A percentile compares a stretch with the other conserved stretches of the same genome.
Conservation (phyloP, 169 alveolate species). For the Plasmodium inui region DNA sequence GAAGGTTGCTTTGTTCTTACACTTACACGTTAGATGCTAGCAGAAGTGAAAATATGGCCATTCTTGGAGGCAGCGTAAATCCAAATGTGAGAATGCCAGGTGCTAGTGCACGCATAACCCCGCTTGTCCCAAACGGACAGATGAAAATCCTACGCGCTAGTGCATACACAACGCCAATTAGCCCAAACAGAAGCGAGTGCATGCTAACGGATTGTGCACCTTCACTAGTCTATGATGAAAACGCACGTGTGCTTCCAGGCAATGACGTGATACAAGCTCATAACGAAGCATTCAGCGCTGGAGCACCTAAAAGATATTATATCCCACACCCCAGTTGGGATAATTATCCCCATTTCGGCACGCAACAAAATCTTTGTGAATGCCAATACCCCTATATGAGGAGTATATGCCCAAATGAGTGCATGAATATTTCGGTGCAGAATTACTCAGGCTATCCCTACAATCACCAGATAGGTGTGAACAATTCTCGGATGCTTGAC, state of each 20-base stretch:
- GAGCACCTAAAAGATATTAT: not conserved
- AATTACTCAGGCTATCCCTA: constrained; percentile 1
- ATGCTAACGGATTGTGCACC: not conserved
- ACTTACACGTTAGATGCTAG: not conserved
- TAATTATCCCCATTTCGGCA: constrained; percentile 3
- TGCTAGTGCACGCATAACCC: not conserved
- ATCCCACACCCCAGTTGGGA: not conserved
- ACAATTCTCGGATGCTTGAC: not conserved
- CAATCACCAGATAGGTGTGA: not conserved
- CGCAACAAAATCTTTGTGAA: not conserved
- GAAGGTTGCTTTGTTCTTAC: not conserved
- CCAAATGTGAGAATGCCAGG: not conserved
- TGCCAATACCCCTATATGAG: not conserved
- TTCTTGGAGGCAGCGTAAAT: not conserved
- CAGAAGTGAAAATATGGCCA: not conserved
- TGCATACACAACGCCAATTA: not conserved
- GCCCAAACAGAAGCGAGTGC: not conserved
- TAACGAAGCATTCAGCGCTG: not conserved
- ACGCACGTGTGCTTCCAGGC: not conserved
- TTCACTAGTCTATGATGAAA: not conserved
- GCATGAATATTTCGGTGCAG: not conserved
- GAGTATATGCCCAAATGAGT: not conserved
- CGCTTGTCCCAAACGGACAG: not conserved
- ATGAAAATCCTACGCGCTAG: not conserved
- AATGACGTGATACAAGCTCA: not conserved